Conservation (phyloP, 83 land plant species). For the Thuja plicata region DNA sequence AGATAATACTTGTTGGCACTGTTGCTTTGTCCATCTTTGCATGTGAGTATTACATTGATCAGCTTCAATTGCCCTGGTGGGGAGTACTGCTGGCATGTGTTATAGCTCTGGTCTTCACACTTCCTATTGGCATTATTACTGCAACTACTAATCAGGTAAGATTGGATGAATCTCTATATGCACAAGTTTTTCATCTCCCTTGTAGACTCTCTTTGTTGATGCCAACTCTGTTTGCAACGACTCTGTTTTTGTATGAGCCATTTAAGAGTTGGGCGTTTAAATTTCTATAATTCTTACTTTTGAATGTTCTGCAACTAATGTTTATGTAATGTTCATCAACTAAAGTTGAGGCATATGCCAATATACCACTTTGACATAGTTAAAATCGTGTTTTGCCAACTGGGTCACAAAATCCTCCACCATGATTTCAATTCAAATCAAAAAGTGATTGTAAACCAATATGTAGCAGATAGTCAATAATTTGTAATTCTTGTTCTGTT, state of each 20-base stretch:
- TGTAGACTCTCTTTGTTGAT: neutral
- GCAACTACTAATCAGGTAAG: constrained; percentile 78
- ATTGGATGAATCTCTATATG: neutral
- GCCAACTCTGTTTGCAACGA: neutral
- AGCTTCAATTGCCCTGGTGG: constrained; percentile 92
- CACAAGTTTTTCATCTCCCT: neutral
- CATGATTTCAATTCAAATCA: too few relatives aligned
- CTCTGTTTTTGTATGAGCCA: neutral
- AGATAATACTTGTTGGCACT: constrained; percentile 35
- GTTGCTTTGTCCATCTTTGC: constrained; percentile 43
- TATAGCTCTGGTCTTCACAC: constrained; percentile 67
- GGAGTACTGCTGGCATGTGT: constrained; percentile 81
- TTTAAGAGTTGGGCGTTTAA: neutral
- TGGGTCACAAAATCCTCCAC: too few relatives aligned
- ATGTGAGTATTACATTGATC: constrained; percentile 45
- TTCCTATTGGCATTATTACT: constrained; percentile 75
- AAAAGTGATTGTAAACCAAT: too few relatives aligned
- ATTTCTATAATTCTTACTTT: neutral
- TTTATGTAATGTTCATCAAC: too few relatives aligned
- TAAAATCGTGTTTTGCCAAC: too few relatives aligned
- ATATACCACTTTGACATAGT: neutral
- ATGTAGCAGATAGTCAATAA: too few relatives aligned
- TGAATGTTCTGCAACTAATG: neutral
- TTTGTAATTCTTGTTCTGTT: neutral
- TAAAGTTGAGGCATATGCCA: neutral